Evolutionary conservation across 2,329 filamentous ascomycete species (phyloP).

Genomic region (Stagonosporopsis vannaccii): DNA sequence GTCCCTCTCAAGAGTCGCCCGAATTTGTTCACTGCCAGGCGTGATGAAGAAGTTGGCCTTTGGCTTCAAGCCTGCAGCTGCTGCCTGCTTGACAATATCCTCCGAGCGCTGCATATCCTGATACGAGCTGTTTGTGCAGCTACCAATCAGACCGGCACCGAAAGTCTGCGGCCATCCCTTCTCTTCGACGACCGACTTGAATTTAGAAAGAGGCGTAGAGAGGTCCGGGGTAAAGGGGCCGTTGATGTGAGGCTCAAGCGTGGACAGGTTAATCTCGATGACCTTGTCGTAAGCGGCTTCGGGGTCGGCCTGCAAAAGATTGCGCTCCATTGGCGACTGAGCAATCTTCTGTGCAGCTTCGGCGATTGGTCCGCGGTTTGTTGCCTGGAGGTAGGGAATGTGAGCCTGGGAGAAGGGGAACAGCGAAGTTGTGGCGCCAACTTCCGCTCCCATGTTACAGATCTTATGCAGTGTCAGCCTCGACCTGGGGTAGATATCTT

Average conservation of each 20-base stretch:
- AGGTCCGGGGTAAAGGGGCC: conserved; percentile 96
- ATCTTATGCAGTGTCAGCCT: conserved; percentile 40
- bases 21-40: conserved; percentile 94
- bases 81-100: conserved; percentile 89
- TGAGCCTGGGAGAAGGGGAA: conserved; percentile 92
- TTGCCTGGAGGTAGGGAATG: conserved; percentile 84
- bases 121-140: conserved; percentile 98
- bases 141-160: conserved; percentile 92
- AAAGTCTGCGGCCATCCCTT: conserved; percentile 92
- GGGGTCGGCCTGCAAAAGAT: conserved; percentile 77
- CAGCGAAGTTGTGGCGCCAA: conserved; percentile 92
- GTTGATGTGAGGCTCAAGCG: conserved; percentile 94
- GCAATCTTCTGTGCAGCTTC: conserved; percentile 70
- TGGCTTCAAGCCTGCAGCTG: conserved; percentile 86
- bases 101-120: conserved; percentile 98
- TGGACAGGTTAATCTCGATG: conserved; percentile 88
- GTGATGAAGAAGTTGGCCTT: conserved; percentile 95
- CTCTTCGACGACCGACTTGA: conserved; percentile 81
- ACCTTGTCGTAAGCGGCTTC: conserved; percentile 88
- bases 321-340: conserved; percentile 63
- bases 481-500: too few relatives aligned
- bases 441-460: conserved; percentile 65
- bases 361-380: conserved; percentile 76
- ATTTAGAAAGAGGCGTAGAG: conserved; percentile 88
- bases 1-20: conserved; percentile 90